These are phyloP conservation scores for Uromyces viciae-fabae DNA, from an alignment of 1,284 basidiomycete genomes.

Conservation along the genomic window DNA sequence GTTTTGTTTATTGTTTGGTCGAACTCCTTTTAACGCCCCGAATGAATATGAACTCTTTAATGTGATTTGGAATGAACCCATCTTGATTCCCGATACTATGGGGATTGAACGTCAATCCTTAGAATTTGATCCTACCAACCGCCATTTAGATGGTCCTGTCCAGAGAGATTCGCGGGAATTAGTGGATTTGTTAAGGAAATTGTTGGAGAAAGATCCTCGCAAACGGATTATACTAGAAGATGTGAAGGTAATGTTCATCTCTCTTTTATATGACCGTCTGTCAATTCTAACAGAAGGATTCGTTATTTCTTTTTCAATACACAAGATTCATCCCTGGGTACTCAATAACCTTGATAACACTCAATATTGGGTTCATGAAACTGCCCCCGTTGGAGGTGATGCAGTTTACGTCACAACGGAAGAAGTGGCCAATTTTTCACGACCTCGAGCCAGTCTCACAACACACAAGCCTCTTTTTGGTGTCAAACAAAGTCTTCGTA, in stretches of 20 bases:
- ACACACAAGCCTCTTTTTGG: slow-evolving; percentile 33
- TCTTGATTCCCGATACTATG: slow-evolving; percentile 69
- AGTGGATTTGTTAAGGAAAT: slow-evolving; percentile 67
- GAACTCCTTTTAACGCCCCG: slow-evolving; percentile 65
- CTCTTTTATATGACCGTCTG: neutral
- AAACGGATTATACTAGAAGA: slow-evolving; percentile 76
- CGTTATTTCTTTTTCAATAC: slow-evolving; percentile 22
- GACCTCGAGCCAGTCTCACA: slow-evolving; percentile 27
- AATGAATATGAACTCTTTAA: slow-evolving; percentile 79
- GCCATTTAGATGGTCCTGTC: slow-evolving; percentile 52
- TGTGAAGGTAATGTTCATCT: slow-evolving; percentile 67
- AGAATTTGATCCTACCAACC: slow-evolving; percentile 57
- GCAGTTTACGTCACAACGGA: slow-evolving; percentile 70
- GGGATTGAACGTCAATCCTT: slow-evolving; percentile 68
- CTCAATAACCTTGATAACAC: slow-evolving; percentile 69
- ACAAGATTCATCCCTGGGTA: slow-evolving; percentile 66
- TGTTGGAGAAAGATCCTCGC: slow-evolving; percentile 77
- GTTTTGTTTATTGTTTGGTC: slow-evolving; percentile 88
- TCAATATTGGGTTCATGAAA: slow-evolving; percentile 72
- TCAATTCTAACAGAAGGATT: slow-evolving; percentile 6
- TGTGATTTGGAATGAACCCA: slow-evolving; percentile 75
- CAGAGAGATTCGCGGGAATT: slow-evolving; percentile 64
- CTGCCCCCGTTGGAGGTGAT: slow-evolving; percentile 64
- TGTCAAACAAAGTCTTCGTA: slow-evolving; percentile 39
- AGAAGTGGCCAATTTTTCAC: slow-evolving; percentile 62